phyloP scores from a whole-genome alignment of 2,329 filamentous ascomycete genomes.

The Colletotrichum sp. region DNA sequence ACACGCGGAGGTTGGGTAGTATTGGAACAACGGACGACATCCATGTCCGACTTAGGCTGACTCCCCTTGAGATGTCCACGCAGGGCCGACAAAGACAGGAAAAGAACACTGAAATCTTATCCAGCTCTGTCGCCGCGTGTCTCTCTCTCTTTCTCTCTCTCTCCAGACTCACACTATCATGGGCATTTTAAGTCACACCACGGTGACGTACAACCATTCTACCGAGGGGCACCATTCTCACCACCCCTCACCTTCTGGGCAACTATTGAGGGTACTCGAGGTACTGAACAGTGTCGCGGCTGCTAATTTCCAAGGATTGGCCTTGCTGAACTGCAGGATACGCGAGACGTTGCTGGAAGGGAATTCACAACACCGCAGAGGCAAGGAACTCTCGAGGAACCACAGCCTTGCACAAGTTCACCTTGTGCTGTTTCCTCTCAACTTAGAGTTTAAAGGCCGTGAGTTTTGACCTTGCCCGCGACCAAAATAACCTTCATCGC shows the following conservation, averaged over 20 bases:
- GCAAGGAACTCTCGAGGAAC: background rate
- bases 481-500: background rate
- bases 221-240: background rate
- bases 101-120: background rate
- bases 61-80: background rate
- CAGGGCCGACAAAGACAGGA: background rate
- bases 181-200: background rate
- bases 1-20: background rate
- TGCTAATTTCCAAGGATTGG: background rate
- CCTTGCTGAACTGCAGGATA: background rate
- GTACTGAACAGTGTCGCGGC: background rate
- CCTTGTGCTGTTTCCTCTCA: slow-evolving; percentile 6
- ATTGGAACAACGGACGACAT: background rate
- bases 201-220: background rate
- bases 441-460: slow-evolving; percentile 6
- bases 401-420: slow-evolving; percentile 7
- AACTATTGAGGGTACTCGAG: background rate
- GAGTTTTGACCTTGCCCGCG: background rate
- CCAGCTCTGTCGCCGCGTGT: background rate
- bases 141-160: background rate
- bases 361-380: background rate
- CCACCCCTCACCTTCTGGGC: background rate
- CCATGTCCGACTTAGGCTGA: background rate
- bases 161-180: background rate
- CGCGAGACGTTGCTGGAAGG: background rate